These are phyloP conservation scores for Agaricus blazei DNA, from an alignment of 768 basidiomycete species.

Conservation along the genomic window DNA sequence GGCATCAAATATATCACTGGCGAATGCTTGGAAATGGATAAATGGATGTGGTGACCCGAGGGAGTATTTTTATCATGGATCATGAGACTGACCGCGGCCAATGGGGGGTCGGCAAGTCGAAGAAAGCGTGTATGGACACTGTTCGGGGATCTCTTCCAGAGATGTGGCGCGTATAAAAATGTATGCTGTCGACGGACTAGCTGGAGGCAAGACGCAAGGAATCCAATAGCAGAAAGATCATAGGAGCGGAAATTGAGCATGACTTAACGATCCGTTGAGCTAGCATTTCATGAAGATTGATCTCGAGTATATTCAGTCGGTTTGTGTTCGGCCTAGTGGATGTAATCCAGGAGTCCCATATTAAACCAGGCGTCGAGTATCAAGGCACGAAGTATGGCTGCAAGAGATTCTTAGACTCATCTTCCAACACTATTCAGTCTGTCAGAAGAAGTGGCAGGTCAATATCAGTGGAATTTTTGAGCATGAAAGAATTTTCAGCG, in stretches of 20 bases:
- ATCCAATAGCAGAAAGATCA: not conserved
- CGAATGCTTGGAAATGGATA: no score
- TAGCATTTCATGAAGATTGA: not conserved
- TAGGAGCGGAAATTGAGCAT: not conserved
- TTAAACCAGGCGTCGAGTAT: slow-evolving; percentile 4
- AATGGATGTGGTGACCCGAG: no score
- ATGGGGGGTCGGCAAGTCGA: no score
- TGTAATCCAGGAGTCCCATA: slow-evolving; percentile 5
- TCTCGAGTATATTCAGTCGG: not conserved
- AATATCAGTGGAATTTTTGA: not conserved
- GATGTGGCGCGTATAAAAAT: no score
- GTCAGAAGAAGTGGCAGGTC: not conserved
- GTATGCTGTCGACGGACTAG: no score
- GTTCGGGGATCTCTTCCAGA: no score
- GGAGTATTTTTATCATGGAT: no score
- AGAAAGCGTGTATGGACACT: no score
- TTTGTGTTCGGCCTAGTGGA: not conserved
- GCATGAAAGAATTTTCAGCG: not conserved
- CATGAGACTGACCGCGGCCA: no score
- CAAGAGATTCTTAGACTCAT: slow-evolving; percentile 4
- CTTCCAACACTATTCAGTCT: not conserved
- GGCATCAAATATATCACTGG: no score
- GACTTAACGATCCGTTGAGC: not conserved
- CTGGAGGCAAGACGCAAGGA: no score
- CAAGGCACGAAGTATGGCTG: not conserved